Evolutionary conservation across 768 basidiomycete genomes (phyloP).

Genomic region (Psilocybe cyanescens): DNA sequence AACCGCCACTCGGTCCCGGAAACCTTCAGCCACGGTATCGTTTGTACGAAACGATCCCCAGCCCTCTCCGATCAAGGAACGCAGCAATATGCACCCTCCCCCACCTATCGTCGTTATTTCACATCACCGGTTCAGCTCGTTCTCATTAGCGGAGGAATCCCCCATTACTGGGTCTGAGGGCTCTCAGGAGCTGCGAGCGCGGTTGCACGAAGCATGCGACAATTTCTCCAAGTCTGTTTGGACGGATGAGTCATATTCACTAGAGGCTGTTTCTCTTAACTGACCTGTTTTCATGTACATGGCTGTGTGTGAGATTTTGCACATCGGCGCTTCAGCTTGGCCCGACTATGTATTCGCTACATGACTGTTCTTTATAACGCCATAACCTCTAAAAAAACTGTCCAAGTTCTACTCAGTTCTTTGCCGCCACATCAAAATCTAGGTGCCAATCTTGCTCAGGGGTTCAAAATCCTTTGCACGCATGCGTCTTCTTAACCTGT

Average conservation of each 20-base stretch:
- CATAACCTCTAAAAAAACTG: too few relatives aligned
- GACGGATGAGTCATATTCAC: constrained; percentile 10
- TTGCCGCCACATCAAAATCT: too few relatives aligned
- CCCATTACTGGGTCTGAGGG: not conserved
- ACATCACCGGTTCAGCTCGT: constrained; percentile 12
- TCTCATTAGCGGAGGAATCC: constrained; percentile 1
- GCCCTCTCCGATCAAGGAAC: not conserved
- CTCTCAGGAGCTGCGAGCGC: constrained; percentile 14
- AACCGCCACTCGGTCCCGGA: too few relatives aligned
- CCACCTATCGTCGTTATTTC: constrained; percentile 19
- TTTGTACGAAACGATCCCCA: too few relatives aligned
- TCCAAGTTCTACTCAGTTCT: too few relatives aligned
- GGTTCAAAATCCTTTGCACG: too few relatives aligned
- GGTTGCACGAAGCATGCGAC: constrained; percentile 13
- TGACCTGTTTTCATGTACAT: not conserved
- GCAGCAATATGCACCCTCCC: not conserved
- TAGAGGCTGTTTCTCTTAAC: constrained; percentile 7
- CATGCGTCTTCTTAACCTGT: too few relatives aligned
- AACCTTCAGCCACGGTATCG: too few relatives aligned
- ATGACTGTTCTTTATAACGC: too few relatives aligned
- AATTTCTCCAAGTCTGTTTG: constrained; percentile 17
- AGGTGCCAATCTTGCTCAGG: too few relatives aligned
- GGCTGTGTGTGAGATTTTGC: not conserved
- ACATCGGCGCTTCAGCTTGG: too few relatives aligned
- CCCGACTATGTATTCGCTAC: too few relatives aligned